These are phyloP conservation scores for Magnolia changhungtana DNA, from an alignment of 164 flowering plant genomes.

Conservation along the genomic window DNA sequence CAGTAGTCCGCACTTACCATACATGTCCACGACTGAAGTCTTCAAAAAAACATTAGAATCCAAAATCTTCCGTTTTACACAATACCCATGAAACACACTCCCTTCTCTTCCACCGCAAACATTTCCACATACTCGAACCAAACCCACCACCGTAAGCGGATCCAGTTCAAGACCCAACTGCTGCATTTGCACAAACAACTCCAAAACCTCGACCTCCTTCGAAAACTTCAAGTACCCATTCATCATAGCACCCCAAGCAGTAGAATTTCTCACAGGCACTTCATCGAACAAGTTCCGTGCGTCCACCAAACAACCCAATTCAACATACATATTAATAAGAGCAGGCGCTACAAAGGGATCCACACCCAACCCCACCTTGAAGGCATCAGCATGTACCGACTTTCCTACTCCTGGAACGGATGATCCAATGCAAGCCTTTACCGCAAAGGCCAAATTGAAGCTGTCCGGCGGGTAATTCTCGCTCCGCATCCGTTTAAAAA, in stretches of 20 bases:
- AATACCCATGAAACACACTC: slow-evolving; percentile 22
- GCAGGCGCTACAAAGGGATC: slow-evolving; percentile 18
- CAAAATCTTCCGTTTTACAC: slow-evolving; percentile 6
- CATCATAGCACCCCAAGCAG: slow-evolving; percentile 19
- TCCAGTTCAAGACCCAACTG: slow-evolving; percentile 12
- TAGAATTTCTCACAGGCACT: slow-evolving; percentile 7
- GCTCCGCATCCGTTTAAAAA: slow-evolving; percentile 9
- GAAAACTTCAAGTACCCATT: slow-evolving; percentile 17
- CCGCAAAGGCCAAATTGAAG: slow-evolving; percentile 18
- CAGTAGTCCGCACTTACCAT: slow-evolving; percentile 10
- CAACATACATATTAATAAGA: slow-evolving; percentile 13
- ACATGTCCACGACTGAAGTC: slow-evolving; percentile 21
- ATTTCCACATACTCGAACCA: slow-evolving; percentile 20
- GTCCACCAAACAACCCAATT: slow-evolving; percentile 14
- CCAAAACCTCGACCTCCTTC: slow-evolving; percentile 16
- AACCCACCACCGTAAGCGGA: slow-evolving; percentile 7
- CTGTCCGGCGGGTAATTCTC: slow-evolving; percentile 13
- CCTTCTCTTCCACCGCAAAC: slow-evolving; percentile 17
- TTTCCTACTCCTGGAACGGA: slow-evolving; percentile 10
- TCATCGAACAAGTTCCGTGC: slow-evolving; percentile 15
- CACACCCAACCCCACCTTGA: slow-evolving; percentile 12
- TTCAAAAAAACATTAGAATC: slow-evolving; percentile 10
- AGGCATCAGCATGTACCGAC: slow-evolving; percentile 12
- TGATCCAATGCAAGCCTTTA: slow-evolving; percentile 13
- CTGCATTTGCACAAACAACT: slow-evolving; percentile 13